Percentiles rank a stretch among this genome's conserved stretches.
These are phyloP conservation scores for Thermochaetoides dissita DNA, from an alignment of 2,329 filamentous ascomycete species.

Conservation along the genomic window DNA sequence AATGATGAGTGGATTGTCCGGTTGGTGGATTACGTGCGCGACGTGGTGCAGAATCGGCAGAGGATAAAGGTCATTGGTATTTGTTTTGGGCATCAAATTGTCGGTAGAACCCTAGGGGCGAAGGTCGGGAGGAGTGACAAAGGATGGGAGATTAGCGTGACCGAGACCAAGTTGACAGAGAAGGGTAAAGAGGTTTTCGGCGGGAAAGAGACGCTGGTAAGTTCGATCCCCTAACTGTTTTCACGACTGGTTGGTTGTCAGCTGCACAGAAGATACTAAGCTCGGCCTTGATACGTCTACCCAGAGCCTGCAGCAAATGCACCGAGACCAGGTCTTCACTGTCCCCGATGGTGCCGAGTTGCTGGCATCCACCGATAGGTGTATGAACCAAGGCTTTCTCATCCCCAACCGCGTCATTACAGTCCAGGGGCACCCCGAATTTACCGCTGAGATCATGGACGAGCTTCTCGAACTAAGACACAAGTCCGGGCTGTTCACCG, in stretches of 20 bases:
- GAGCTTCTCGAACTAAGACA: slow-evolving; percentile 55
- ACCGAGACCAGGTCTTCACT: slow-evolving; percentile 58
- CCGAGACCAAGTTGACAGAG: slow-evolving; percentile 50
- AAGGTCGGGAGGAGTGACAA: slow-evolving; percentile 51
- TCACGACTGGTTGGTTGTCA: not conserved
- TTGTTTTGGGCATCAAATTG: slow-evolving; percentile 80
- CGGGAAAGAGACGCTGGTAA: slow-evolving; percentile 43
- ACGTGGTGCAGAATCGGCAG: slow-evolving; percentile 38
- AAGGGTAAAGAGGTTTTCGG: slow-evolving; percentile 61
- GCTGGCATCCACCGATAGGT: slow-evolving; percentile 52
- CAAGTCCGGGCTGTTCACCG: slow-evolving; percentile 51
- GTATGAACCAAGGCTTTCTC: slow-evolving; percentile 71
- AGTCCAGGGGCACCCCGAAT: slow-evolving; percentile 80
- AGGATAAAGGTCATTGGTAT: slow-evolving; percentile 58
- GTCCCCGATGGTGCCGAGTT: slow-evolving; percentile 47
- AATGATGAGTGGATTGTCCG: slow-evolving; percentile 61
- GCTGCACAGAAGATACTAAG: not conserved
- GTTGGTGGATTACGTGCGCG: slow-evolving; percentile 53
- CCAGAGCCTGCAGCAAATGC: slow-evolving; percentile 59
- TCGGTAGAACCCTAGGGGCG: slow-evolving; percentile 56
- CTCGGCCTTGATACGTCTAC: slow-evolving; percentile 29
- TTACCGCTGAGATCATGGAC: slow-evolving; percentile 54
- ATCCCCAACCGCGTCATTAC: slow-evolving; percentile 51
- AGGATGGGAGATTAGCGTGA: slow-evolving; percentile 75
- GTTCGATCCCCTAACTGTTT: slow-evolving; percentile 9